A percentile compares a stretch with the other conserved stretches of the same genome.
These are phyloP conservation scores for Rutidosis leptorrhynchoides DNA, from an alignment of 129 eudicot species.

Conservation along the genomic window DNA sequence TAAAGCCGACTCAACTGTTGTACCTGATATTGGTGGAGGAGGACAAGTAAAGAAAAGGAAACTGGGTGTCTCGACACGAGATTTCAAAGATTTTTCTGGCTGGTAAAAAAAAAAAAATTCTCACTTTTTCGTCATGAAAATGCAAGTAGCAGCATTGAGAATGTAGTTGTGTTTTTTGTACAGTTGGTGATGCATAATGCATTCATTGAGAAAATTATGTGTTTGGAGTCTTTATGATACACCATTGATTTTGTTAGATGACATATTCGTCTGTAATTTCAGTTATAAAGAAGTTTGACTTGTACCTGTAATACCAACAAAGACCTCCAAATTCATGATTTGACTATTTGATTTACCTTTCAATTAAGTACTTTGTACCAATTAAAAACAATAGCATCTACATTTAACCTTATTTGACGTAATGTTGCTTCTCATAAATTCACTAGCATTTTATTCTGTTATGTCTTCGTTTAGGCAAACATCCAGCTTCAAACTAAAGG, in stretches of 20 bases:
- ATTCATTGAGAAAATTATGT: not conserved
- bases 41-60: conserved; percentile 66
- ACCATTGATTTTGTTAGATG: not conserved
- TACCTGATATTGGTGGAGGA: conserved; percentile 32
- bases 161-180: conserved; percentile 27
- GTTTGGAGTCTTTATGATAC: not conserved
- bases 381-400: not conserved
- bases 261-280: not conserved
- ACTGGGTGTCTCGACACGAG: conserved; percentile 39
- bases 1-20: conserved; percentile 37
- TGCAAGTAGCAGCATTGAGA: not conserved
- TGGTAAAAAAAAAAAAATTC: conserved; percentile 46
- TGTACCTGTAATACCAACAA: not conserved
- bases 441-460: not conserved
- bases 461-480: too few relatives aligned
- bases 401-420: not conserved
- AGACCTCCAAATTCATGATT: not conserved
- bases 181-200: conserved; percentile 23
- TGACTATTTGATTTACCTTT: not conserved
- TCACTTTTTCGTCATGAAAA: not conserved
- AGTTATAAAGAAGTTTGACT: not conserved
- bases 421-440: too few relatives aligned
- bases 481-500: too few relatives aligned
- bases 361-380: too few relatives aligned
- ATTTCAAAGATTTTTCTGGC: conserved; percentile 73